A percentile compares a stretch with the other conserved stretches of the same genome.
Evolutionary conservation across 768 basidiomycete genomes (phyloP).

Genomic region (Suillus decipiens): DNA sequence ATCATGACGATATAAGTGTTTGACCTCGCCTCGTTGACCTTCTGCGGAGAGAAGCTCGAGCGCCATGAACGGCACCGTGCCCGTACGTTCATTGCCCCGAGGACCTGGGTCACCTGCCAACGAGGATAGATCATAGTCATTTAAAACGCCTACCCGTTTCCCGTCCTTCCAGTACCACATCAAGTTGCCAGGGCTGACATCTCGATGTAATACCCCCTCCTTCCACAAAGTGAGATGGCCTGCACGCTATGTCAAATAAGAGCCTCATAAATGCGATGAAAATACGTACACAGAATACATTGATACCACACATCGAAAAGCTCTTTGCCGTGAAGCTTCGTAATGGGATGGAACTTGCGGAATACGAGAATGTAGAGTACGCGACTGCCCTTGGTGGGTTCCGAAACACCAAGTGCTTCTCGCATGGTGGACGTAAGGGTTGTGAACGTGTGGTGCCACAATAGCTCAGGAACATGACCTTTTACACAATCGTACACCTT

Average conservation of each 20-base stretch:
- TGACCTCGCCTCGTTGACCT: neutral
- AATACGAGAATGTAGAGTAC: too few relatives aligned
- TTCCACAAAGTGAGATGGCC: neutral
- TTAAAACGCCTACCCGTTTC: constrained; percentile 13
- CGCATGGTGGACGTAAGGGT: neutral
- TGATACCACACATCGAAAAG: too few relatives aligned
- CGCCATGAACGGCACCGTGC: neutral
- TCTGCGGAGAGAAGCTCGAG: neutral
- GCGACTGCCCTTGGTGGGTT: neutral
- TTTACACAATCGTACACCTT: neutral
- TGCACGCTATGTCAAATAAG: neutral
- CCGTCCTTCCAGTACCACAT: constrained; percentile 13
- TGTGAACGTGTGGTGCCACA: neutral
- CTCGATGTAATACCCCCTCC: neutral
- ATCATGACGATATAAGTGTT: neutral
- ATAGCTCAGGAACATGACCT: neutral
- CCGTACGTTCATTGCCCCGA: neutral
- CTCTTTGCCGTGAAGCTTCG: too few relatives aligned
- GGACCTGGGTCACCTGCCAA: neutral
- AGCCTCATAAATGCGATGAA: too few relatives aligned
- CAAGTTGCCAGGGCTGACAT: constrained; percentile 17
- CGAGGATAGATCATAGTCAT: constrained; percentile 13
- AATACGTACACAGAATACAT: too few relatives aligned
- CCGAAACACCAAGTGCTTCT: neutral
- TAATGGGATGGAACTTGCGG: too few relatives aligned